phyloP scores from a whole-genome alignment of 768 basidiomycete species.

The Tremella mesenterica region DNA sequence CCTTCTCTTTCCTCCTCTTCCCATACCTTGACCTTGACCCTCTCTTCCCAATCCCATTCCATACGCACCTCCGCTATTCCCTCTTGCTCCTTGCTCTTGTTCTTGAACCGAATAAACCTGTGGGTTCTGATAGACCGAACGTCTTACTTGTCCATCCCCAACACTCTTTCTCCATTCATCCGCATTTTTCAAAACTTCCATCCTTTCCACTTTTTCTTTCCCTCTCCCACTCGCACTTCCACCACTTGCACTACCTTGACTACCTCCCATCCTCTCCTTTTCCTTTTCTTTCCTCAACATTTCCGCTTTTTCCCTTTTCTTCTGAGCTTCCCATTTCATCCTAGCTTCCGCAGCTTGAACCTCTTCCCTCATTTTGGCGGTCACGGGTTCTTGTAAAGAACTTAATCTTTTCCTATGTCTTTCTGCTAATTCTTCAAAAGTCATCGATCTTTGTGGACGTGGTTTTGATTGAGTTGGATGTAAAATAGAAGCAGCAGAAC shows the following conservation, averaged over 20 bases:
- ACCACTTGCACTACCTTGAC: too few species aligned
- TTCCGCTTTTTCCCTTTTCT: constrained; percentile 45
- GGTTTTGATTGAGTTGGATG: too few species aligned
- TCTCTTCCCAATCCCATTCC: not conserved
- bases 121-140: too few species aligned
- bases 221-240: not conserved
- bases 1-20: not conserved
- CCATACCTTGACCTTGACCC: not conserved
- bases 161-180: constrained; percentile 5
- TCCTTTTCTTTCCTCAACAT: constrained; percentile 11
- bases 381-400: constrained; percentile 72
- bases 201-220: not conserved
- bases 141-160: not conserved
- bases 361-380: constrained; percentile 67
- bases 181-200: not conserved
- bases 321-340: constrained; percentile 72
- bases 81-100: not conserved
- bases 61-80: not conserved
- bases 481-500: constrained; percentile 13
- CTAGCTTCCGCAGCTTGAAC: constrained; percentile 67
- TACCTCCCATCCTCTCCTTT: constrained; percentile 4
- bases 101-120: not conserved
- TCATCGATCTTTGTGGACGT: constrained; percentile 51
- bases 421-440: constrained; percentile 79
- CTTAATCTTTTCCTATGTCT: constrained; percentile 76